Conservation (phyloP, 1,139 yeast genomes). For the Hyphopichia pseudoburtonii region DNA sequence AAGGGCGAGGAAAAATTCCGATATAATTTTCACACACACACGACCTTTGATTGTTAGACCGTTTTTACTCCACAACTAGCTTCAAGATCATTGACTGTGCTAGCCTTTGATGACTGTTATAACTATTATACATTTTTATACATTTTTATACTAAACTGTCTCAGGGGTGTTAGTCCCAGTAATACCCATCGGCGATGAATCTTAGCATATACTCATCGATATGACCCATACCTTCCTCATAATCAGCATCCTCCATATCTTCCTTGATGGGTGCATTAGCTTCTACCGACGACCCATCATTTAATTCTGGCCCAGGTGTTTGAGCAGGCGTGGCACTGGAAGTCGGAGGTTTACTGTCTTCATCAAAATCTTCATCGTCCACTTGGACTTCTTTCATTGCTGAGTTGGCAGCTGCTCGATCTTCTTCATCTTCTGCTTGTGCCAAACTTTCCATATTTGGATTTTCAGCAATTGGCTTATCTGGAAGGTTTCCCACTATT, state of each 20-base stretch:
- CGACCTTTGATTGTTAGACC: background rate
- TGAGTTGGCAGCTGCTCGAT: slow-evolving; percentile 84
- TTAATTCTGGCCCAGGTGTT: slow-evolving; percentile 22
- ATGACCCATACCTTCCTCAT: slow-evolving; percentile 78
- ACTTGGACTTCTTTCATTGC: slow-evolving; percentile 86
- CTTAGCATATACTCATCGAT: slow-evolving; percentile 96
- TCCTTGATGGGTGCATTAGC: slow-evolving; percentile 12
- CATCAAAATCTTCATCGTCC: slow-evolving; percentile 80
- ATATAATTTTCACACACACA: background rate
- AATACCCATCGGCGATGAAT: slow-evolving; percentile 80
- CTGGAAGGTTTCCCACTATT: slow-evolving; percentile 33
- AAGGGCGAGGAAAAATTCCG: slow-evolving; percentile 2
- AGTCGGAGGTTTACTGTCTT: slow-evolving; percentile 30
- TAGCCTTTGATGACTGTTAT: too few species aligned
- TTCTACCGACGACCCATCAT: slow-evolving; percentile 15
- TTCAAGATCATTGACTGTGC: too few species aligned
- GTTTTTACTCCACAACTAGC: too few species aligned
- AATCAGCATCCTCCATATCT: slow-evolving; percentile 51
- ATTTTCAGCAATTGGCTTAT: slow-evolving; percentile 37
- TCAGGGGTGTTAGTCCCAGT: slow-evolving; percentile 37
- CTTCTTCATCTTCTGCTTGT: slow-evolving; percentile 96
- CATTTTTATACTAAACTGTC: background rate
- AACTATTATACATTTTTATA: too few species aligned
- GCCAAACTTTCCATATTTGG: slow-evolving; percentile 70
- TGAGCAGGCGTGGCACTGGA: slow-evolving; percentile 28